Evolutionary conservation across 2,329 filamentous ascomycete genomes (phyloP), one percentile per base, ranked within the genome.

Genomic region (Pseudocercospora macadamiae): DNA sequence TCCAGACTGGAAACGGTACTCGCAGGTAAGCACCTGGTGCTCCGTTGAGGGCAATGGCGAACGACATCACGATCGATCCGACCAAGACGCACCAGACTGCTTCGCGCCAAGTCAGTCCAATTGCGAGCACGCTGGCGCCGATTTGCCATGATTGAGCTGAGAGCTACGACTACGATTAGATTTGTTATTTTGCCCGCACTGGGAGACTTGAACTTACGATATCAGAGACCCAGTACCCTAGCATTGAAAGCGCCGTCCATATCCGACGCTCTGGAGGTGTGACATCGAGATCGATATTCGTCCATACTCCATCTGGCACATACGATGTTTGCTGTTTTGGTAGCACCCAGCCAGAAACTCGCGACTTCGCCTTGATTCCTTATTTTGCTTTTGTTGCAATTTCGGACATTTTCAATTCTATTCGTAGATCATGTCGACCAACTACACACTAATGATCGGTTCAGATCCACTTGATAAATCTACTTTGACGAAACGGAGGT

Each of bases 1-100:
- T 79, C 25, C 83, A 77, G 8, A 85, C 82, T 1, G 83, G 81
- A 65, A 85, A 85, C 0, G 82, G 82, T 3, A 80, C 76, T 67
- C 85, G 81, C 61, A 83, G 77, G 67, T 75, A 74, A 14, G 75
- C 74, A 28, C 76, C 78, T 48, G 86, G 79, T 14, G 82, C 80
- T 28, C 68, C 82, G 62, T 71, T 71, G 16, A 71, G 51, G 16
- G 68, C 57, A 37, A 70, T 49, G 25, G 64, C 63, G 23, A 66
- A 62, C 5, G 64, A 67, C 12, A 70, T 70, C 55, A 73, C 70
- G 25, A 69, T 57, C 5, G 70, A 67, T 21, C 72, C 72, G 25
- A 75, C 47, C 18, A 74, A 68, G 52, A 73, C 70, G 59, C 64
- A 66, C 55, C 66, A 67, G n/a, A 76, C 67, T 8, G 71, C 67